A percentile compares a stretch with the other conserved stretches of the same genome.
Evolutionary conservation across 306 rosid genomes (phyloP).

Genomic region (Sindora glabra): DNA sequence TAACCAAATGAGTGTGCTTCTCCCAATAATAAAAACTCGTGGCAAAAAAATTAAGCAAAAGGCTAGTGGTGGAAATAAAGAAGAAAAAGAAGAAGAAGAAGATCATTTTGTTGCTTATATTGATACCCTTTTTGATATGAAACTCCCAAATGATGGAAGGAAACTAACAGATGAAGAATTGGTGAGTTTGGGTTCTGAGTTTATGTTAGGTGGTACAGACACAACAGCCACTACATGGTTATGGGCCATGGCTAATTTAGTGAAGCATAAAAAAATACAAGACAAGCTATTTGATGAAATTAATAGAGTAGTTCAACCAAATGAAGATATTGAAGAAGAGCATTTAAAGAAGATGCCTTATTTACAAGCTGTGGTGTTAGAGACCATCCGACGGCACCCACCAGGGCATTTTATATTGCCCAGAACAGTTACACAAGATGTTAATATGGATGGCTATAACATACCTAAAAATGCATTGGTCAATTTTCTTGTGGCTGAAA

Average conservation of each 20-base stretch:
- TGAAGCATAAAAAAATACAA: conserved; percentile 38
- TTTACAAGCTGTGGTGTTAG: conserved; percentile 40
- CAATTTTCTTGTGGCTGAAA: conserved; percentile 46
- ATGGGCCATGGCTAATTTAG: conserved; percentile 51
- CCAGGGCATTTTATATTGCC: conserved; percentile 47
- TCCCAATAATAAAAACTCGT: conserved; percentile 45
- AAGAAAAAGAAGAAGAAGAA: no score
- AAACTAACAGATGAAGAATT: conserved; percentile 27
- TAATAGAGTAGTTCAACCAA: conserved; percentile 9
- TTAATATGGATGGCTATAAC: conserved; percentile 22
- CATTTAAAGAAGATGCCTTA: conserved; percentile 43
- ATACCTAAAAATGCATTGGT: conserved; percentile 45
- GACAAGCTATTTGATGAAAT: conserved; percentile 35
- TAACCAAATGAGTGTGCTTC: conserved; percentile 17
- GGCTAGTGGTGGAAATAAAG: background rate
- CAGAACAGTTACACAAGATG: conserved; percentile 37
- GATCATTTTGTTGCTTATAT: conserved; percentile 30
- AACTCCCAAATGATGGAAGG: conserved; percentile 16
- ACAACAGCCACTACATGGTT: conserved; percentile 34
- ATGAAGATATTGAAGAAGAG: conserved; percentile 38
- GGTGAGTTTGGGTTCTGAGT: conserved; percentile 42
- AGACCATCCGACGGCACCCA: conserved; percentile 43
- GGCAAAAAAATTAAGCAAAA: background rate
- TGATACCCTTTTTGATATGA: conserved; percentile 39
- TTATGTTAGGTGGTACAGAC: conserved; percentile 44